phyloP scores from a whole-genome alignment of 2,329 filamentous ascomycete genomes.

The Fulvia fulva region DNA sequence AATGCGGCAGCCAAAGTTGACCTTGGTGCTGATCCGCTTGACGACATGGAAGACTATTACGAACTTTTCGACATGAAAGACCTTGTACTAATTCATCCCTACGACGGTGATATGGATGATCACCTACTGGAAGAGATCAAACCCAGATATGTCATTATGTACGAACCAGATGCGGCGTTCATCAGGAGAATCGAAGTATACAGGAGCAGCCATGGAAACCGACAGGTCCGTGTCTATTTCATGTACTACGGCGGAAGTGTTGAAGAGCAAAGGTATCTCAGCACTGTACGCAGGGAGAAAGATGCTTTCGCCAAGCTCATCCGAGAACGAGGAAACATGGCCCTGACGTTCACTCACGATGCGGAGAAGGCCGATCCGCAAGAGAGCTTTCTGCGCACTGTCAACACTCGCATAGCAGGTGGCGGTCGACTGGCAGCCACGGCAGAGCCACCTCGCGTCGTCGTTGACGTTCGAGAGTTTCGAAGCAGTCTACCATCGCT shows the following conservation, averaged over 20 bases:
- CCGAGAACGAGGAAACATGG: conserved; percentile 88
- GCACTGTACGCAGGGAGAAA: conserved; percentile 87
- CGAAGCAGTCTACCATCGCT: conserved; percentile 87
- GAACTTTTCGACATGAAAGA: conserved; percentile 89
- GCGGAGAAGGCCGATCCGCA: conserved; percentile 71
- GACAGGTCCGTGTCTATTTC: conserved; percentile 90
- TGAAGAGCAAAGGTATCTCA: conserved; percentile 90
- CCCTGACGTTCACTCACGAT: conserved; percentile 75
- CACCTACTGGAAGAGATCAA: conserved; percentile 92
- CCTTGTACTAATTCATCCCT: conserved; percentile 83
- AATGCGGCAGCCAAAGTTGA: conserved; percentile 62
- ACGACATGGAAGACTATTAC: conserved; percentile 90
- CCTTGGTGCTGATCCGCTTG: conserved; percentile 71
- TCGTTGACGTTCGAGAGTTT: conserved; percentile 95
- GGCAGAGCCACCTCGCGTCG: conserved; percentile 79
- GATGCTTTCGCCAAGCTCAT: conserved; percentile 94
- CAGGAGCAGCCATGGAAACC: conserved; percentile 84
- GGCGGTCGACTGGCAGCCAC: conserved; percentile 82
- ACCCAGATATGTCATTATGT: conserved; percentile 96
- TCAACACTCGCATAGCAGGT: conserved; percentile 95
- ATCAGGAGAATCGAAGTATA: conserved; percentile 94
- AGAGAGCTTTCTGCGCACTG: conserved; percentile 85
- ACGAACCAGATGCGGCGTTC: conserved; percentile 91
- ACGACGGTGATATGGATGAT: conserved; percentile 93
- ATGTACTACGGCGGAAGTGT: conserved; percentile 94